Evolutionary conservation across 2,329 filamentous ascomycete species (phyloP), one percentile per base, ranked within the genome.

Genomic region (Colletotrichum gigasporum): DNA sequence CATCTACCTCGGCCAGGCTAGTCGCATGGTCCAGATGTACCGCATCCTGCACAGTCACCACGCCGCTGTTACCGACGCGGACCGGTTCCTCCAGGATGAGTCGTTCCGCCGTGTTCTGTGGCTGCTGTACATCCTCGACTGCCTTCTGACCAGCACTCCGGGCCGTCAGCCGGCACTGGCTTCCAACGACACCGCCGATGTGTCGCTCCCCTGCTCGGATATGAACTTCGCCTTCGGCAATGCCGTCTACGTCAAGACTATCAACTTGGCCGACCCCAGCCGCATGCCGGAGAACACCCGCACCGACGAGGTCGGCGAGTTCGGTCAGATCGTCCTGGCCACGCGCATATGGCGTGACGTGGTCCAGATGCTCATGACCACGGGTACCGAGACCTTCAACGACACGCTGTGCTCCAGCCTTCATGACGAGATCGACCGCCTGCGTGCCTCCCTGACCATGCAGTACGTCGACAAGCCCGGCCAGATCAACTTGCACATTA

Each of bases 11-110:
- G 86, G 86, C 67, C 86, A 88, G 71, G 86, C 86, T 30, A 83
- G 85, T n/a, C 84, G 86, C 63, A 88, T 89, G 85, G 81, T 86
- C 30, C 86, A 89, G 76, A 89, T 89, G 86, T 87, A 85, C 69
- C 82, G 85, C 67, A 84, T 89, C 59, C 81, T 88, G 45, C 84
- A 87, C 69, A 81, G 80, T 39, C 85, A 87, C 68, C 82, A 85
- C 68, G 75, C 79, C 41, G 78, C 80, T 14, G 73, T 76, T 35
- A 84, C 85, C 39, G 81, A 75, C 32, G 69, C 82, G n/a, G 85
- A 88, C 68, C 83, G 85, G 69, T 89, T 88, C 71, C 80, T 87
- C 11, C 84, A 86, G 67, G 85, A 88, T 48, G 86, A 89, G 72
- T 86, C 85, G 1, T 85, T 87, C 73, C 85, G 86, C 52, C 85